Evolutionary conservation across 768 basidiomycete species (phyloP), one percentile per base, ranked within the genome.

Genomic region (Pleurotus salmoneostramineus): DNA sequence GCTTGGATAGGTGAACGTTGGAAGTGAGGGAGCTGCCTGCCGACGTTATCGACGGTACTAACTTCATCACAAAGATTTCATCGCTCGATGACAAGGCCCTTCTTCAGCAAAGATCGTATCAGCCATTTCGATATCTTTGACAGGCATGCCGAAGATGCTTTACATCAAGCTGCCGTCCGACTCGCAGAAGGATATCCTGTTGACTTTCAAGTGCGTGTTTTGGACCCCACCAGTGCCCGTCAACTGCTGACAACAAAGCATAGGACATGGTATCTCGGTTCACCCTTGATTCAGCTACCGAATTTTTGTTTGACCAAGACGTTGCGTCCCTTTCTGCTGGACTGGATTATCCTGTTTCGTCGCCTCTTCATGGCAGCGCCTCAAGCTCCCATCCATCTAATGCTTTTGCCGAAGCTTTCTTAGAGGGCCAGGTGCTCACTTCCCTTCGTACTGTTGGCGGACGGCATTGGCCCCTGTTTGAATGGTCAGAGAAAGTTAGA

Each of bases 81-180:
- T 65, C 82, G 87, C 7, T 64, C 76, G 3, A 85, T 90, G 74
- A 84, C 85, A 0, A 80, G 88, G 0, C 88, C 88, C 0, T 89
- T 89, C 73, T 89, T 91, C 72, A 79, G 68, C 56, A 77, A 75
- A 45, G 86, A 88, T 35, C 72, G 79, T 33, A 80, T 87, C 56
- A 80, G 76, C 48, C 80, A 87, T 64, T 88, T 87, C 56, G 81
- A 86, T 27, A 82, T 80, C 33, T 87, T 87, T 61, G 81, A 80
- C 51, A 71, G 77, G 8, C 83, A 84, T 47, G 75, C 80, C 4
- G 74, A 77, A 44, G 69, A 77, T n/a, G 75, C 79, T 3, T 68
- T 88, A 4, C 60, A 66, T 3, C 67, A 75, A 49, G 74, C 81
- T 49, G 77, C 76, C 45, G 65, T 64, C 3, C 74, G 84, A 6